Evolutionary conservation across 495 filamentous ascomycete species (phyloP), one percentile per base, ranked within the genome.

Genomic region (Talaromyces thailandensis): DNA sequence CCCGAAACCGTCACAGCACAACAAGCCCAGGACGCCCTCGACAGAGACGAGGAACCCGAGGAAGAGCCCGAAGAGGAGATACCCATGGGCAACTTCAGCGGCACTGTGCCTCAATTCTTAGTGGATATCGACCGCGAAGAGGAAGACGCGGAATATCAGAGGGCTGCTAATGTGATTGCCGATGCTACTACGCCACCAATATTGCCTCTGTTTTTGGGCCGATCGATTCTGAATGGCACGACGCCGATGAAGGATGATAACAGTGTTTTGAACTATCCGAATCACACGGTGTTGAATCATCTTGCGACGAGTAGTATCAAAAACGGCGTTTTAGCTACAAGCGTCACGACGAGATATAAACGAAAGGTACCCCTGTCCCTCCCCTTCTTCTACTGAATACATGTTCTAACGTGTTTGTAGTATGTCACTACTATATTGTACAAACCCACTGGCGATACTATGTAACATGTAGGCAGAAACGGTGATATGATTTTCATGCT

Each of bases 281-380:
- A 98, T 67, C 94, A 98, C 65, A 96, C 94, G 2, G 91, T 98
- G 26, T 75, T 98, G 65, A 98, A 98, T 66, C 94, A 98, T 72
- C 78, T 98, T 53, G 93, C 93, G n/a, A 98, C 94, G 4, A 96
- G 92, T 78, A 96, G 92, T 73, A 98, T 98, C 73, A 97, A 96
- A 75, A 90, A 96, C 63, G 89, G 90, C 60, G 89, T 98, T 28
- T 81, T 98, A 63, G 94, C 95, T n/a, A 94, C 96, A 3, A 96
- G 92, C 70, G 94, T 91, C 18, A 98, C 94, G 16, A 98, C 95
- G 21, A 83, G 94, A 75, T 98, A 98, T 73, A 93, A 91, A 79
- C 87, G 87, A 71, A 98, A 98, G 87, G 94, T 96, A 77, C 65
- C 76, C 70, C 31, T 28, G 45, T 3, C 29, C 21, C 40, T 58